Evolutionary conservation across 2,329 filamentous ascomycete species (phyloP).

Genomic region (Fusarium ramigenum): DNA sequence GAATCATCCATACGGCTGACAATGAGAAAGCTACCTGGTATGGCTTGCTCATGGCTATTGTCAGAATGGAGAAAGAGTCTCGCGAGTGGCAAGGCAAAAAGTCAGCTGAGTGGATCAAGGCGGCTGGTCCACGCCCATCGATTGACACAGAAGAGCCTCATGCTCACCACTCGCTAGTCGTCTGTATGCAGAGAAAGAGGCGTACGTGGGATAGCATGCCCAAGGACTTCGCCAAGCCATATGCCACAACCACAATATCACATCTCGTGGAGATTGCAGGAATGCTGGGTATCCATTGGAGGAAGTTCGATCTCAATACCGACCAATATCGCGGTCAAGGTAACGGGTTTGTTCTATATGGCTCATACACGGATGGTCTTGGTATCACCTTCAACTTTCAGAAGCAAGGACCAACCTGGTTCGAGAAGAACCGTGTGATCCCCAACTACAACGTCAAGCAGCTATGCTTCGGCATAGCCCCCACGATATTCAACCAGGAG

Average conservation of each 20-base stretch:
- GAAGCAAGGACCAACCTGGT: constrained; percentile 49
- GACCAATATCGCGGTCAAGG: constrained; percentile 51
- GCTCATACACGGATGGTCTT: constrained; percentile 46
- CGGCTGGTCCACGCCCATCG: constrained; percentile 15
- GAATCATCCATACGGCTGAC: constrained; percentile 32
- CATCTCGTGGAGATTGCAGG: constrained; percentile 50
- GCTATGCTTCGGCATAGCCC: constrained; percentile 52
- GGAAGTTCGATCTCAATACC: constrained; percentile 49
- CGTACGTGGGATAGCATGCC: constrained; percentile 39
- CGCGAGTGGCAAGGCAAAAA: constrained; percentile 34
- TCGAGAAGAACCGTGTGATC: constrained; percentile 49
- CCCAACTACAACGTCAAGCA: constrained; percentile 51
- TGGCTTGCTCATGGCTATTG: constrained; percentile 30
- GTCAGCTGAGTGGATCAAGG: constrained; percentile 17
- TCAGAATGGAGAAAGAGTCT: constrained; percentile 36
- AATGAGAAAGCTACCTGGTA: constrained; percentile 39
- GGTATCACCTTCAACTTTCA: constrained; percentile 53
- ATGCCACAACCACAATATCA: constrained; percentile 49
- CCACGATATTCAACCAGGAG: constrained; percentile 49
- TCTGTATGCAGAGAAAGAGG: constrained; percentile 37
- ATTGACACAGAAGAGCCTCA: neutral
- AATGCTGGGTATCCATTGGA: constrained; percentile 54
- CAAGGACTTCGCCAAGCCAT: constrained; percentile 41
- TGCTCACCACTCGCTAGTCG: constrained; percentile 23
- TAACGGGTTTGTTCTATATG: constrained; percentile 49